A percentile compares a stretch with the other conserved stretches of the same genome.
Evolutionary conservation across 106 monocot species (phyloP).

Genomic region (Alisma plantagoaquatica): DNA sequence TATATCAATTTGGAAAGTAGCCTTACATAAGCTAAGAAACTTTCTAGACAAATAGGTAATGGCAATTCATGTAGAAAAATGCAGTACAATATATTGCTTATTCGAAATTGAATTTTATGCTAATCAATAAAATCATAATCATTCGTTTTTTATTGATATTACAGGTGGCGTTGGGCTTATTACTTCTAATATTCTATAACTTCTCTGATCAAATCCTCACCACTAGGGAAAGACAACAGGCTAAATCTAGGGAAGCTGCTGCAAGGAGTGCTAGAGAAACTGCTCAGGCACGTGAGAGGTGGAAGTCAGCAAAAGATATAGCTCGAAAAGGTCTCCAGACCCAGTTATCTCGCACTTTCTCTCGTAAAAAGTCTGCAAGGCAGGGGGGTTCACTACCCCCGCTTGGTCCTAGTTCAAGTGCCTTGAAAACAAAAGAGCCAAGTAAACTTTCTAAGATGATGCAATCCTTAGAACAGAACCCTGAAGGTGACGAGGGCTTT

Average conservation of each 20-base stretch:
- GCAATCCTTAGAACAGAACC: constrained; percentile 45
- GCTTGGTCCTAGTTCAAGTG: not conserved
- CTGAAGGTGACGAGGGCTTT: constrained; percentile 45
- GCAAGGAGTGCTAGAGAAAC: constrained; percentile 75
- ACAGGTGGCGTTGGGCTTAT: constrained; percentile 44
- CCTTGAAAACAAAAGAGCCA: constrained; percentile 32
- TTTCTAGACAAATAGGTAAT: too few relatives aligned
- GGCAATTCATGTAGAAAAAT: too few relatives aligned
- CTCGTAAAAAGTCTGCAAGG: constrained; percentile 40
- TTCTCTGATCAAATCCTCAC: constrained; percentile 69
- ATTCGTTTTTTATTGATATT: constrained; percentile 3
- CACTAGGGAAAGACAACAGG: constrained; percentile 64
- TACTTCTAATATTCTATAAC: constrained; percentile 83
- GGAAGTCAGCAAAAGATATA: constrained; percentile 73
- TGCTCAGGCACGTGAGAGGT: constrained; percentile 77
- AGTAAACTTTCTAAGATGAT: constrained; percentile 47
- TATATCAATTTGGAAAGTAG: too few relatives aligned
- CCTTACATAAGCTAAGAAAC: too few relatives aligned
- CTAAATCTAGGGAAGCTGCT: constrained; percentile 89
- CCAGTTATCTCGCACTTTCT: constrained; percentile 61
- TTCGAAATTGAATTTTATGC: too few relatives aligned
- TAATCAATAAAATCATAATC: not conserved
- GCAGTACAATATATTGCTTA: too few relatives aligned
- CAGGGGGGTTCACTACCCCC: constrained; percentile 10
- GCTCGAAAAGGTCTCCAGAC: constrained; percentile 68